A percentile compares a stretch with the other conserved stretches of the same genome.
Evolutionary conservation across 2,329 filamentous ascomycete species (phyloP).

Genomic region (Didymella arachidicola): DNA sequence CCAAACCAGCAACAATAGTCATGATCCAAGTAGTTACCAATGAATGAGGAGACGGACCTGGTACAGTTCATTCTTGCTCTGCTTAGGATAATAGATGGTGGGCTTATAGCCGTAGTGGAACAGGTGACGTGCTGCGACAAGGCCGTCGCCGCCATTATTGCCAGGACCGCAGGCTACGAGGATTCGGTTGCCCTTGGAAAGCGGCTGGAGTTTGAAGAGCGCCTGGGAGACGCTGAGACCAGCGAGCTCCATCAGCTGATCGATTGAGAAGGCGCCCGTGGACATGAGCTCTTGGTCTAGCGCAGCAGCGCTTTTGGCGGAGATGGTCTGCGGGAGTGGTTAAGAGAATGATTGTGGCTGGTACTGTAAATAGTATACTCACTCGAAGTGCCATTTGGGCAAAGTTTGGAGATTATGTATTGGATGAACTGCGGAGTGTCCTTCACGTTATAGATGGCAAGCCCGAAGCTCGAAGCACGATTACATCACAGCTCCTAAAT

Average conservation of each 20-base stretch:
- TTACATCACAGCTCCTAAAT: slow-evolving; percentile 20
- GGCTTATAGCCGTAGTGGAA: slow-evolving; percentile 91
- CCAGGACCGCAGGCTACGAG: slow-evolving; percentile 91
- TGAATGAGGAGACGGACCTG: slow-evolving; percentile 50
- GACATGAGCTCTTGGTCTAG: slow-evolving; percentile 96
- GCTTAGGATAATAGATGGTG: slow-evolving; percentile 90
- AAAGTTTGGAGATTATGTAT: too few species aligned
- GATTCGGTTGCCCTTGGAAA: slow-evolving; percentile 72
- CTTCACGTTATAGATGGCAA: background rate
- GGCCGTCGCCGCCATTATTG: slow-evolving; percentile 83
- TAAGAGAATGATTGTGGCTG: background rate
- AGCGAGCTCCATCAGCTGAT: slow-evolving; percentile 96
- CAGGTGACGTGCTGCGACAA: slow-evolving; percentile 92
- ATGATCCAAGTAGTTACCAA: too few species aligned
- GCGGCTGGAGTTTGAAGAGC: slow-evolving; percentile 88
- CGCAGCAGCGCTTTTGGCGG: slow-evolving; percentile 84
- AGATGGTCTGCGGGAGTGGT: slow-evolving; percentile 70
- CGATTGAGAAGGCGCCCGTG: slow-evolving; percentile 84
- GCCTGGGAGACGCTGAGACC: slow-evolving; percentile 90
- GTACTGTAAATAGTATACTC: background rate
- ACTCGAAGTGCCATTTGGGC: slow-evolving; percentile 30
- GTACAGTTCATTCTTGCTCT: slow-evolving; percentile 88
- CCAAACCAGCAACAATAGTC: too few species aligned
- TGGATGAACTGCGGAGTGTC: too few species aligned
- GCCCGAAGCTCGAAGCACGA: slow-evolving; percentile 6